These are phyloP conservation scores for Cordyceps javanica DNA, from an alignment of 2,329 filamentous ascomycete species.

Conservation along the genomic window DNA sequence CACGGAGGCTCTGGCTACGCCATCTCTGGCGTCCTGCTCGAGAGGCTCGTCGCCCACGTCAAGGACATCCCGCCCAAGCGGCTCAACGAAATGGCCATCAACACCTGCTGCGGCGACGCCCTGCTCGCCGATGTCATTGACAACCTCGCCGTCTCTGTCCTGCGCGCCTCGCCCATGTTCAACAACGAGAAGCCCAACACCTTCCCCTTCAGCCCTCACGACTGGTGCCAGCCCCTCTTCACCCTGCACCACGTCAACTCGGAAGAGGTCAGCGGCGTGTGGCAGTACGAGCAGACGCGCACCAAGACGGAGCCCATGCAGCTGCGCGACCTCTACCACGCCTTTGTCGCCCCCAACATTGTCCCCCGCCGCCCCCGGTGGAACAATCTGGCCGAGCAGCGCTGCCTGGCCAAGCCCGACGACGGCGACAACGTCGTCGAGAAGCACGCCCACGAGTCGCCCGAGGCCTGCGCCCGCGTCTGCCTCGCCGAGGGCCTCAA, in stretches of 20 bases:
- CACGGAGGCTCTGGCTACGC: conserved; percentile 54
- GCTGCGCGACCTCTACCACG: conserved; percentile 43
- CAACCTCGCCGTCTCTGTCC: conserved; percentile 37
- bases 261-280: conserved; percentile 45
- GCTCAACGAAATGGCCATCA: conserved; percentile 39
- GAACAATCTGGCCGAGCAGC: conserved; percentile 47
- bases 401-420: conserved; percentile 36
- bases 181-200: conserved; percentile 50
- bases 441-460: conserved; percentile 38
- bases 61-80: conserved; percentile 37
- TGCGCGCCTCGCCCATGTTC: conserved; percentile 45
- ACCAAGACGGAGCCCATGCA: conserved; percentile 35
- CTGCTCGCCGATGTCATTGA: conserved; percentile 43
- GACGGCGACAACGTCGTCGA: conserved; percentile 31
- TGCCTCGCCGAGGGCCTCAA: conserved; percentile 37
- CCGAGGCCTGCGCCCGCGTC: conserved; percentile 42
- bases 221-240: conserved; percentile 53
- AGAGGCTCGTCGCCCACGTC: conserved; percentile 35
- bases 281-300: conserved; percentile 47
- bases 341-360: conserved; percentile 41
- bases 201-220: conserved; percentile 39
- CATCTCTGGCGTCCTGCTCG: conserved; percentile 46
- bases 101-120: conserved; percentile 46
- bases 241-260: conserved; percentile 51
- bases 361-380: conserved; percentile 38